Percentiles rank a stretch among this genome's conserved stretches.
phyloP scores from a whole-genome alignment of 495 filamentous ascomycete genomes.

The Tuber brumale region DNA sequence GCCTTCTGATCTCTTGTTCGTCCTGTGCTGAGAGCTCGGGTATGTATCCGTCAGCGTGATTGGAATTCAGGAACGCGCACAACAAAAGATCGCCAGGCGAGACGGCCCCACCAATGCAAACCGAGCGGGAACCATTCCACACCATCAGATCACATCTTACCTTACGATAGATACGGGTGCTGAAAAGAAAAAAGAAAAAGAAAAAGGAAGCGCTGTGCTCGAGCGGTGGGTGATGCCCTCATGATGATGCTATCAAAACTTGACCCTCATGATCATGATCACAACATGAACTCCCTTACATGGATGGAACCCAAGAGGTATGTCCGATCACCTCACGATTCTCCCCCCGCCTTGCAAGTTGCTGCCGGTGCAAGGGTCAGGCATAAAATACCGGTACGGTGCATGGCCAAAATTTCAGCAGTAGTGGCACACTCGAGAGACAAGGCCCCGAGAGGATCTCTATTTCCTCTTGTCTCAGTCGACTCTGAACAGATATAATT shows the following conservation, averaged over 20 bases:
- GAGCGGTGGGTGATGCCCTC: not conserved
- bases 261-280: not conserved
- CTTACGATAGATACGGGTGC: not conserved
- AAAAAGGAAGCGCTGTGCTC: not conserved
- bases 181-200: not conserved
- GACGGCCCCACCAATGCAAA: not conserved
- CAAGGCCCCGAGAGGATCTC: no score
- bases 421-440: no score
- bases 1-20: not conserved
- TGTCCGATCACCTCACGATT: not conserved
- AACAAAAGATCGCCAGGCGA: not conserved
- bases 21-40: not conserved
- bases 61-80: not conserved
- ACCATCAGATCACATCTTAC: not conserved
- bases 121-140: not conserved
- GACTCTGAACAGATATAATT: no score
- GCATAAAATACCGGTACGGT: no score
- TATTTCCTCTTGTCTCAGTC: no score
- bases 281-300: not conserved
- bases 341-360: not conserved
- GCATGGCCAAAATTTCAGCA: no score
- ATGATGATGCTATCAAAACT: not conserved
- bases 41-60: not conserved
- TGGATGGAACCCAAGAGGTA: not conserved
- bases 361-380: not conserved